These are phyloP conservation scores for Entelexis paramagnoliae DNA, from an alignment of 1,139 yeast genomes.

Conservation along the genomic window DNA sequence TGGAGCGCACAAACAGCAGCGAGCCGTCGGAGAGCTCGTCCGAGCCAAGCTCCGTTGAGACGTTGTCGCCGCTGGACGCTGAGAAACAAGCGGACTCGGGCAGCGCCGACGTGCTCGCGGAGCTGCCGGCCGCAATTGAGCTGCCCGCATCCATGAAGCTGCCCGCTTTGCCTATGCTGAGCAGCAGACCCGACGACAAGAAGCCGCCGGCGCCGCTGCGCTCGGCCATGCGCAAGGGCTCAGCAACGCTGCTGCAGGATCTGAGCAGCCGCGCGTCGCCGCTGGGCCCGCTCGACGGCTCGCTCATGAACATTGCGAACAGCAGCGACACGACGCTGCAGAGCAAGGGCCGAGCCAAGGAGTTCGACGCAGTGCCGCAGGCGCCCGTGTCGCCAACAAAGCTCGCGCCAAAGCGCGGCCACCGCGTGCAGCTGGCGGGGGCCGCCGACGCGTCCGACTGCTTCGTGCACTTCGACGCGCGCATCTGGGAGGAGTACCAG, in stretches of 20 bases:
- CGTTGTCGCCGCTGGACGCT: background rate
- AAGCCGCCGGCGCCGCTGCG: background rate
- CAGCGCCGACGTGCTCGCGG: background rate
- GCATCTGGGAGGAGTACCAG: conserved; percentile 16
- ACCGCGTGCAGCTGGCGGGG: conserved; percentile 2
- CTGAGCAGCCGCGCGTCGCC: background rate
- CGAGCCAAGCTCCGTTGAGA: background rate
- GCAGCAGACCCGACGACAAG: background rate
- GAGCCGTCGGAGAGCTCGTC: background rate
- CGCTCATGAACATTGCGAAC: background rate
- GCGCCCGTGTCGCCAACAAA: background rate
- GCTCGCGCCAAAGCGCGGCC: too few species aligned
- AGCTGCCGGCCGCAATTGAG: background rate
- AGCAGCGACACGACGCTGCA: background rate
- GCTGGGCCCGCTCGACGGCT: background rate
- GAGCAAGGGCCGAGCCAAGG: background rate
- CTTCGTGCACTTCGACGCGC: conserved; percentile 18
- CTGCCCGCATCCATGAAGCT: background rate
- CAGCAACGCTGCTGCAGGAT: background rate
- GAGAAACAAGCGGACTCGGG: background rate
- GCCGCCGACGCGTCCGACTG: conserved; percentile 1
- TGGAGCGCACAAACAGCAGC: background rate
- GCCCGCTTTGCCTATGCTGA: background rate
- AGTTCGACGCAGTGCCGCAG: background rate
- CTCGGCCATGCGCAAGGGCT: conserved; percentile 4